Evolutionary conservation across 345 rosid genomes (phyloP).

Genomic region (Brassica napus): DNA sequence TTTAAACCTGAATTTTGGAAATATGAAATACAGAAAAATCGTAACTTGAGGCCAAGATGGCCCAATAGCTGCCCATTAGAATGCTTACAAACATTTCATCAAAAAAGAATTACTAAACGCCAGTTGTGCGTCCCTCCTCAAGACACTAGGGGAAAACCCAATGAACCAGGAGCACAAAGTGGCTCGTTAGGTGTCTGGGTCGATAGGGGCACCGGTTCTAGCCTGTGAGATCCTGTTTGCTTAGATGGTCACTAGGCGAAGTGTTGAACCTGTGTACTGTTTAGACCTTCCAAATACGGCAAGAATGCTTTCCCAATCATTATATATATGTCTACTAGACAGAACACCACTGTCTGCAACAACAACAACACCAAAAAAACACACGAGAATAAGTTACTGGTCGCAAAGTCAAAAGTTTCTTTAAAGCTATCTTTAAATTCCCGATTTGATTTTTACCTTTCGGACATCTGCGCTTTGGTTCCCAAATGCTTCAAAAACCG

Average conservation of each 20-base stretch:
- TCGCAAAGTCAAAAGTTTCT: background rate
- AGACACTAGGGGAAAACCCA: conserved; percentile 12
- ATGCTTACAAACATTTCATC: background rate
- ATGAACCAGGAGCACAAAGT: conserved; percentile 14
- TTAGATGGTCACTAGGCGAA: conserved; percentile 79
- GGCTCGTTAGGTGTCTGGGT: conserved; percentile 26
- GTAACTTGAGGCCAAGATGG: background rate
- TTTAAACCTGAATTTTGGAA: too few relatives aligned
- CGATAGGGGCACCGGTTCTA: conserved; percentile 73
- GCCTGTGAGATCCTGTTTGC: conserved; percentile 98
- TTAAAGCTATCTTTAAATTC: background rate
- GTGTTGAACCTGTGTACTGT: conserved; percentile 67
- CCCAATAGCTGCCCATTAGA: background rate
- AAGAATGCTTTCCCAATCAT: conserved; percentile 97
- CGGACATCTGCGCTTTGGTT: conserved; percentile 98
- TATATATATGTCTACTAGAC: conserved; percentile 95
- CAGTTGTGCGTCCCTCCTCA: background rate
- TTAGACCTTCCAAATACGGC: conserved; percentile 90
- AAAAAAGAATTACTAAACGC: background rate
- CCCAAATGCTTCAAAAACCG: conserved; percentile 95
- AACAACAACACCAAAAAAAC: conserved; percentile 8
- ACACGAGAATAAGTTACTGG: background rate
- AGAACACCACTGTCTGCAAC: conserved; percentile 94
- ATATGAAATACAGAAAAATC: background rate
- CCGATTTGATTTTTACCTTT: conserved; percentile 55